Evolutionary conservation across 2,329 filamentous ascomycete species (phyloP), one percentile per base, ranked within the genome.

Genomic region (Paecilomyces dactylethromorphus): DNA sequence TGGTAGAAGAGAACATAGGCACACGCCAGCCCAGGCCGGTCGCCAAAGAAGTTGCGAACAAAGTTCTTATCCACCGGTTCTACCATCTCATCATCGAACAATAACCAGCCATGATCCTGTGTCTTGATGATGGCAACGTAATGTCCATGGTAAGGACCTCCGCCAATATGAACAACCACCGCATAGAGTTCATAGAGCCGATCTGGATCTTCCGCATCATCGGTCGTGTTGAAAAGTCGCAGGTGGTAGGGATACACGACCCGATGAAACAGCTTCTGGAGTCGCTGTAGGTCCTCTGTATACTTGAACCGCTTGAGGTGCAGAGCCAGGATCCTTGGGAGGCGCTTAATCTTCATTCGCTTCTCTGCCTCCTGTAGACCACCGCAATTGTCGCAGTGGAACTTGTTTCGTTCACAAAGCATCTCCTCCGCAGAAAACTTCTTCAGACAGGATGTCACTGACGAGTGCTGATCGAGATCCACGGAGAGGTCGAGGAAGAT

Each of bases 51-150:
- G 72, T 96, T 97, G 64, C 89, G 86, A 39, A 99, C 94, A 69
- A 95, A 99, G 70, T 90, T 88, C 75, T 97, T 97, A 74, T 97
- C 92, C 4, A 99, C 94, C 0, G 94, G 94, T 73, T 99, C 94
- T 3, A 99, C 94, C 86, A 97, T 92, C 76, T 99, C 94, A 68
- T 99, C 94, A 66, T 99, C 94, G 67, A 99, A 99, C 5, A 99
- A 78, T 50, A 99, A 79, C 94, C 94, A 99, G 29, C 94, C 94
- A 56, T 91, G 86, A 70, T 97, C 94, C 69, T 95, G 88, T 0
- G 94, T 97, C 77, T 99, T 99, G 79, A 99, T 92, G 57, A 99
- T 94, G 4, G 92, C 92, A 32, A 99, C 92, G 67, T 99, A 99
- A 73, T 99, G 94, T 3, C 94, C 94, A 70, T 99, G 94, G 69